These are phyloP conservation scores for Xylaria longipes DNA, from an alignment of 495 filamentous ascomycete genomes.

Conservation along the genomic window DNA sequence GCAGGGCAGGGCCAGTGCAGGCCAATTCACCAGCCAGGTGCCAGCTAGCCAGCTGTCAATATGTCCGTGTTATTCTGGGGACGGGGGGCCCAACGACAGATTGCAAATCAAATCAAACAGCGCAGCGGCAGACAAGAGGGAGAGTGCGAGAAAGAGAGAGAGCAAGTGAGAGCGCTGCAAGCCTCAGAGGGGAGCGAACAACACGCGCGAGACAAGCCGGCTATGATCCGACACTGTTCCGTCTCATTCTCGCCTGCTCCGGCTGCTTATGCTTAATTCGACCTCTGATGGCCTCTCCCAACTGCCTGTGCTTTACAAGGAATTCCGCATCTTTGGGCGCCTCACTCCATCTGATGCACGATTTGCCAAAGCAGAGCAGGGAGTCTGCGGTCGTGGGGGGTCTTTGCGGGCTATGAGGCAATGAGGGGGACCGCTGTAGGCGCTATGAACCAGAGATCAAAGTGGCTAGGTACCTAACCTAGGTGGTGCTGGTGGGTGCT, in stretches of 20 bases:
- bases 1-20: not conserved
- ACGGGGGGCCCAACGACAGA: not conserved
- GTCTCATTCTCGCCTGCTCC: constrained; percentile 4
- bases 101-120: constrained; percentile 12
- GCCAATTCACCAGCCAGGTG: constrained; percentile 9
- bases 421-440: not conserved
- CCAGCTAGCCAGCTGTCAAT: constrained; percentile 26
- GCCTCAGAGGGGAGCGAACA: not conserved
- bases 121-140: not conserved
- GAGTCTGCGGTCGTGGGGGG: not conserved
- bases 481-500: not conserved
- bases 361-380: not conserved
- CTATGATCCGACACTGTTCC: constrained; percentile 9
- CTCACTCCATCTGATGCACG: constrained; percentile 6
- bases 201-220: constrained; percentile 11
- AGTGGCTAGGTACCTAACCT: not conserved
- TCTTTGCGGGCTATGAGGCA: not conserved
- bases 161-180: not conserved
- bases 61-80: not conserved
- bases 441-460: constrained; percentile 2
- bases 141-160: too few species aligned
- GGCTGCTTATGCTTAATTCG: not conserved
- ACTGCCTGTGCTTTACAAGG: not conserved
- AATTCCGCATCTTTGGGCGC: not conserved
- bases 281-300: not conserved